Evolutionary conservation across 2,329 filamentous ascomycete genomes (phyloP).

Genomic region (Thielaviopsis cerberus): DNA sequence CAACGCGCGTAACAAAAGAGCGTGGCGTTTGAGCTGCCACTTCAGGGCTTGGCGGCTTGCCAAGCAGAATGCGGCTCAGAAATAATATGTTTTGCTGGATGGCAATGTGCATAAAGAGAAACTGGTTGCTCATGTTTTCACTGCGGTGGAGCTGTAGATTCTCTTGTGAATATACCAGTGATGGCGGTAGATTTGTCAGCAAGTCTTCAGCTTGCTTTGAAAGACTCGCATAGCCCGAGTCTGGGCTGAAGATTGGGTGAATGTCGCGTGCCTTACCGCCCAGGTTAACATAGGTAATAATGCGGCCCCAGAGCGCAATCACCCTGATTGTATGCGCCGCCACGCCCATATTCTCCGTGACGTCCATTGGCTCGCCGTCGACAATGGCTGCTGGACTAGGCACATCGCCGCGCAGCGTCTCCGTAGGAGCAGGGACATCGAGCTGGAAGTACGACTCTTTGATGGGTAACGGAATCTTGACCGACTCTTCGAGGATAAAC

Average conservation of each 20-base stretch:
- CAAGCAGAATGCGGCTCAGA: slow-evolving; percentile 47
- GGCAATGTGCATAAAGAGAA: slow-evolving; percentile 77
- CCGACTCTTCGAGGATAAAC: slow-evolving; percentile 74
- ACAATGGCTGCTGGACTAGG: slow-evolving; percentile 43
- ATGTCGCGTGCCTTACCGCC: slow-evolving; percentile 66
- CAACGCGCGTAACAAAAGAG: slow-evolving; percentile 58
- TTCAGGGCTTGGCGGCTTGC: slow-evolving; percentile 18
- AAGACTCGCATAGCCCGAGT: slow-evolving; percentile 59
- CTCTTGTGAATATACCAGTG: slow-evolving; percentile 56
- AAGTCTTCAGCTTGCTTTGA: slow-evolving; percentile 55
- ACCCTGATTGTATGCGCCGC: slow-evolving; percentile 75
- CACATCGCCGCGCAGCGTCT: slow-evolving; percentile 57
- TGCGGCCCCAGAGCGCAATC: slow-evolving; percentile 74
- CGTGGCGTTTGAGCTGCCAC: slow-evolving; percentile 43
- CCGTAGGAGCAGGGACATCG: slow-evolving; percentile 75
- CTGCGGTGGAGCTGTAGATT: slow-evolving; percentile 73
- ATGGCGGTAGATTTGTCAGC: slow-evolving; percentile 46
- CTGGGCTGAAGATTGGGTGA: slow-evolving; percentile 60
- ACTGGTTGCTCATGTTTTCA: slow-evolving; percentile 75
- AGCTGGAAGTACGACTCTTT: slow-evolving; percentile 79
- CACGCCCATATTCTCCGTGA: slow-evolving; percentile 75
- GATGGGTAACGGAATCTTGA: slow-evolving; percentile 78
- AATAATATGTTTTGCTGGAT: slow-evolving; percentile 82
- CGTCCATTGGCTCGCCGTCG: slow-evolving; percentile 23
- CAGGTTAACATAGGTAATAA: slow-evolving; percentile 78